These are phyloP conservation scores for Fusarium nematophilum DNA, from an alignment of 2,329 filamentous ascomycete genomes.

Conservation along the genomic window DNA sequence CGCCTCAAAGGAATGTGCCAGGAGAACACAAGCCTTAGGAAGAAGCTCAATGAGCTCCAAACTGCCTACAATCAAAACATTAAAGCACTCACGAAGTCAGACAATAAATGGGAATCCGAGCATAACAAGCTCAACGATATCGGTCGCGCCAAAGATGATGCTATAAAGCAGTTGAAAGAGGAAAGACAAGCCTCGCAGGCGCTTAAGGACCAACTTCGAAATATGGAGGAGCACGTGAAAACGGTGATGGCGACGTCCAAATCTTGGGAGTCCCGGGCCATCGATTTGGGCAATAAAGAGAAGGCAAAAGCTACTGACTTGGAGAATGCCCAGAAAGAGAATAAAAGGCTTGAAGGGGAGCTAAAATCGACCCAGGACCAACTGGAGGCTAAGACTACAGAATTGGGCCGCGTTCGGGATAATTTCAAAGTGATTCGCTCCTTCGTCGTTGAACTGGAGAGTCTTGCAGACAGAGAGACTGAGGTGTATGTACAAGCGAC, in stretches of 20 bases:
- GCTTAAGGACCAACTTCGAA: neutral
- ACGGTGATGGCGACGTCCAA: neutral
- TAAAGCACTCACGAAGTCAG: neutral
- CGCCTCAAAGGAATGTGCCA: neutral
- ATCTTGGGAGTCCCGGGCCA: neutral
- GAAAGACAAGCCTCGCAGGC: neutral
- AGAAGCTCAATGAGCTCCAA: neutral
- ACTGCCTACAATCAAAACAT: neutral
- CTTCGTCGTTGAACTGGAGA: no score
- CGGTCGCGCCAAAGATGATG: neutral
- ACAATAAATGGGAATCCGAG: neutral
- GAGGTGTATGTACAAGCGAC: no score
- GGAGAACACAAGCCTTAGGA: neutral
- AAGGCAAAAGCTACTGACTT: neutral
- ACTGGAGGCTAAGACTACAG: no score
- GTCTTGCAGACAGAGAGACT: no score
- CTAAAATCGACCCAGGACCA: no score
- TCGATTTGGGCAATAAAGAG: no score
- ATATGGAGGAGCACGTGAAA: neutral
- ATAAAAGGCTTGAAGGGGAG: no score
- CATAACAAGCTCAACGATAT: neutral
- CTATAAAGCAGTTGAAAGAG: neutral
- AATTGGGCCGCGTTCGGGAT: no score
- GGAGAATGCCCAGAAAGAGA: neutral
- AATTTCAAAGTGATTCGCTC: no score